Base-by-base conservation (phyloP, 805 yeast genomes). In the Candida andamanensis region DNA sequence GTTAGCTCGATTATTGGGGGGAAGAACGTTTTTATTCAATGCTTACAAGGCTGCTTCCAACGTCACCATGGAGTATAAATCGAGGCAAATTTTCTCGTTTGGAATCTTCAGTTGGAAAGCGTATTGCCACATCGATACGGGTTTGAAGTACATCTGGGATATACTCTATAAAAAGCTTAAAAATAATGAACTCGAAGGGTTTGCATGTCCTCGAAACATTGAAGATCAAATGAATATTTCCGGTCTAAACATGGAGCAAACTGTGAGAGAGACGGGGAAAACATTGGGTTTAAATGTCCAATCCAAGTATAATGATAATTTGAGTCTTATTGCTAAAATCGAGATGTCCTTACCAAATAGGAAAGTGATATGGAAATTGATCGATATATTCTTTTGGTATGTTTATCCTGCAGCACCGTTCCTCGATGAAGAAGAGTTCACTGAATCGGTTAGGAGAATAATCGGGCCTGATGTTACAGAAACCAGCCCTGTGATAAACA, bases 391-490 rank as follows among this genome's bases (percentile, higher is more conserved):
- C 41, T 80, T 80, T 48, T 67, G 65, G n/a, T 63, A 66, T 18
- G 51, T 80, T 4, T 81, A 80, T 47, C 69, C 80, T 10, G 76
- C 72, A 33, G 60, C 78, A 40, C 87, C 89, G 3, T 75, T 72
- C 40, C 55, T 79, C 19, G 85, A 79, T 50, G 85, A 80, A 47
- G 57, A 45, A 35, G 62, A 60, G 11, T 74, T 75, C 47, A 62
- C 64, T 31, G 45, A 43, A 16, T 63, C 67, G 28, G 50, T 75
- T 13, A 44, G 52, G 2, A 44, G 60, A 12, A 65, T 76, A 5
- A 54, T 76, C 23, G 80, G 76, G 2, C 49, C 22, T 8, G 22
- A 19, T 8, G 22, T 8, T 8, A 8, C 22, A 19, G 22, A 19
- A 19, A 8, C 22, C 8, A 19, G 11, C 8, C 22, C 33, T 6